These are phyloP conservation scores for Rhododendron molle DNA, from an alignment of 148 eudicot species.

Conservation along the genomic window DNA sequence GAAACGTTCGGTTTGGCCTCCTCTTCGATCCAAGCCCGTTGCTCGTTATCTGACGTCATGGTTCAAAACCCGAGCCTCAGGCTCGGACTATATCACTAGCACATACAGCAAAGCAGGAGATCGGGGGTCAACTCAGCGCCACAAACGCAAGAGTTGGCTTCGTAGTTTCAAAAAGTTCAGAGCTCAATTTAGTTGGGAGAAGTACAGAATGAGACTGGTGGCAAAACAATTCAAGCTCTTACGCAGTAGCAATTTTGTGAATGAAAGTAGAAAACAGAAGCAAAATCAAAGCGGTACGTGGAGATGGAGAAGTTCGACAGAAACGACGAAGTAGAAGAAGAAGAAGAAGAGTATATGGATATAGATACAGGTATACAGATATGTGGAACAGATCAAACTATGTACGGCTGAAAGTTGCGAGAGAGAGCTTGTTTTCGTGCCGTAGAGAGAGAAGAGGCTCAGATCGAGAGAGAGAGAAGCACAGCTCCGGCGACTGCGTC, in stretches of 20 bases:
- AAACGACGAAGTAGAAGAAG: neutral
- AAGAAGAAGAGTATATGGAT: neutral
- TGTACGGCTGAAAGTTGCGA: neutral
- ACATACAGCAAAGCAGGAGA: slow-evolving; percentile 10
- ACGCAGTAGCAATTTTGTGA: neutral
- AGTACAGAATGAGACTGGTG: neutral
- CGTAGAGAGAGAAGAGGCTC: neutral
- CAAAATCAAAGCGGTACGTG: neutral
- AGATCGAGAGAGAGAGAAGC: slow-evolving; percentile 4
- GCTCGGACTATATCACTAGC: slow-evolving; percentile 30
- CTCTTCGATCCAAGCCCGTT: slow-evolving; percentile 22
- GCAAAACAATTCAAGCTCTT: neutral
- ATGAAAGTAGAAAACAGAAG: neutral
- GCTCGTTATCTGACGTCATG: slow-evolving; percentile 41
- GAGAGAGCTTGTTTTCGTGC: neutral
- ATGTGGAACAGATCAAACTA: slow-evolving; percentile 9
- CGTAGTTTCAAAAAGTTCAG: slow-evolving; percentile 10
- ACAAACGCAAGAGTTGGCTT: slow-evolving; percentile 14
- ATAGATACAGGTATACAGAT: neutral
- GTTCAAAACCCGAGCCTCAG: slow-evolving; percentile 26
- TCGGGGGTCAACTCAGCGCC: slow-evolving; percentile 36
- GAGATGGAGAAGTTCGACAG: neutral
- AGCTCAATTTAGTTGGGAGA: neutral
- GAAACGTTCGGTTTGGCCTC: slow-evolving; percentile 21
- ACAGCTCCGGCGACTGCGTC: slow-evolving; percentile 16